Base-by-base conservation (phyloP, 441 rosid species). In the Adansonia madagascariensis region DNA sequence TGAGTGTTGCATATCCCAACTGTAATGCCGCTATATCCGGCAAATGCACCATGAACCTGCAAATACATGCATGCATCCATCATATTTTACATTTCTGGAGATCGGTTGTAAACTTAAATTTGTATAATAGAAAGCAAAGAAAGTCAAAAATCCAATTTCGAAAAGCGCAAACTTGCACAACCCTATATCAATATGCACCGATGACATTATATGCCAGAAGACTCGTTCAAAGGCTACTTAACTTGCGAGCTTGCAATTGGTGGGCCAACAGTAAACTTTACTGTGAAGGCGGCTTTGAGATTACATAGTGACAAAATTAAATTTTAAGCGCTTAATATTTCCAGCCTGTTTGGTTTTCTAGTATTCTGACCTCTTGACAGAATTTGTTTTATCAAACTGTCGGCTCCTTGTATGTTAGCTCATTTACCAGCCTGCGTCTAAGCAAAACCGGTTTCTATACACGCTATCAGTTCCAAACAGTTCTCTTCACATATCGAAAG, bases 11-110 rank as follows among this genome's bases (percentile, higher is more conserved):
- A 90, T 81, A 94, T 82, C 72, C 97, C 98, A 6, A 92, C 91
- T 0, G 99, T 95, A 68, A 95, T 93, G 68, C 98, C 98, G 3
- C 98, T 95, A 77, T 92, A 93, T 61, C 99, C 99, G 39, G 96
- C 98, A 85, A 95, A 95, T 60, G 99, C 98, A 50, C 98, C 99
- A 78, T 95, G 99, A 53, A 95, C 99, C 99, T 95, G 95, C 73
- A 82, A 68, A 77, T 53, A 31, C 9, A 31, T 14, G 9, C 67
- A 6, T 35, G 44, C 71, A 52, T 52, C 22, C 24, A 71, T 55
- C 59, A 49, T 55, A 11, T 27, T 20, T 46, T 46, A 47, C 46
- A 15, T 61, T 61, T 24, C 43, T 8, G 31, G 43, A 27, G 66
- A 46, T 46, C 49, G 3, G 24, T 56, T 7, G 7, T 7, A 56